These are phyloP conservation scores for Daldinia grandis DNA, from an alignment of 495 filamentous ascomycete genomes.

Conservation along the genomic window DNA sequence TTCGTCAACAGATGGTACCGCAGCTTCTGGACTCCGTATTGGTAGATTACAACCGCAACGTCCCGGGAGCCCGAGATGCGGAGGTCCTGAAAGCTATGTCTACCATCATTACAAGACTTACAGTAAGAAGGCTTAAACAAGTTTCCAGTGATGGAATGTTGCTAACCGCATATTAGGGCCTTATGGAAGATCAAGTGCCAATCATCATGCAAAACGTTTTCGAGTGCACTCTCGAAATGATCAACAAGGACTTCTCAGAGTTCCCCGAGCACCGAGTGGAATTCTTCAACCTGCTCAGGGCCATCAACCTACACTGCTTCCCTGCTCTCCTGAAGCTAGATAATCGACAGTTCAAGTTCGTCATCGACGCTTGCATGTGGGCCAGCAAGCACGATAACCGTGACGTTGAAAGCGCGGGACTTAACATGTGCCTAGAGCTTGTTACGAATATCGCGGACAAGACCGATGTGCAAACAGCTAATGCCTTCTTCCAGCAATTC, in stretches of 20 bases:
- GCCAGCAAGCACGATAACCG: conserved; percentile 99
- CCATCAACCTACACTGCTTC: conserved; percentile 97
- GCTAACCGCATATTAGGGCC: conserved; percentile 57
- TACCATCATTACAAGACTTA: conserved; percentile 92
- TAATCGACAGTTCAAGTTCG: conserved; percentile 95
- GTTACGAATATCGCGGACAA: conserved; percentile 96
- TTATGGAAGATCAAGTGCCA: conserved; percentile 98
- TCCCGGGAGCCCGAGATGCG: conserved; percentile 93
- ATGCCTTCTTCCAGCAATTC: conserved; percentile 96
- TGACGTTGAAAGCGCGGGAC: conserved; percentile 95
- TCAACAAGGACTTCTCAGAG: conserved; percentile 99
- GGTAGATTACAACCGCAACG: conserved; percentile 95
- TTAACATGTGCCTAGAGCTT: conserved; percentile 98
- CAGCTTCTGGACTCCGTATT: conserved; percentile 94
- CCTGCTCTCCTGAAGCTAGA: conserved; percentile 92
- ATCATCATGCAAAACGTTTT: conserved; percentile 99
- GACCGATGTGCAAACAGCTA: conserved; percentile 83
- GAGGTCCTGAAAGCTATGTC: conserved; percentile 98
- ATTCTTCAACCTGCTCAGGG: conserved; percentile 95
- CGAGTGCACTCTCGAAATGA: conserved; percentile 98
- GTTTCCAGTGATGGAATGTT: neutral
- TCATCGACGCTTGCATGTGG: conserved; percentile 99
- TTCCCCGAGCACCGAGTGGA: conserved; percentile 98
- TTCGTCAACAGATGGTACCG: conserved; percentile 93
- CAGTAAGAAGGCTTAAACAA: conserved; percentile 68